Evolutionary conservation across 305 asterid species (phyloP), one percentile per base, ranked within the genome.

Genomic region (Rubia occidens): DNA sequence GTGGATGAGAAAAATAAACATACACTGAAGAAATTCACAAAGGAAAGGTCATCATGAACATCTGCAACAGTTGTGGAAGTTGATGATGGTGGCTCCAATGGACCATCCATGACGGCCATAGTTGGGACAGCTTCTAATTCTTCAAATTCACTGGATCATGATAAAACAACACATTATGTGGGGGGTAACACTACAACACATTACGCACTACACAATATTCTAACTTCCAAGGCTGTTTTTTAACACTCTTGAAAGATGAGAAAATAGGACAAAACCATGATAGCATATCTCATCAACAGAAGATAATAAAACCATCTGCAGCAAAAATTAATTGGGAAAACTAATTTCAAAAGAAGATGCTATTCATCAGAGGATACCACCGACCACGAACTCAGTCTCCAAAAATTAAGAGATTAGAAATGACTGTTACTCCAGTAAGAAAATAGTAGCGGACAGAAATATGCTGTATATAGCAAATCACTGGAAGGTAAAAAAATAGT

Each of bases 71-170:
- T 80, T 49, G 89, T 56, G 44, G 76, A 64, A 67, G 81, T 49
- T 49, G 89, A 72, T 37, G 80, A 60, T 69, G 87, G 62, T 20
- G 90, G 89, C 83, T 90, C 92, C 60, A 84, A 74, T 67, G 89
- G 87, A 68, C 87, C 87, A 82, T 90, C 95, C 82, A 83, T 85
- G 69, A 81, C 90, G 54, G 88, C 78, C 84, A 71, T 70, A 21
- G 85, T 78, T 44, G 89, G 84, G 72, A 87, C 84, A 76, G 90
- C 86, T 84, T 89, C 92, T 74, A 83, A 81, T 76, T 87, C 95
- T 74, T 83, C 87, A 67, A 84, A 84, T 69, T 85, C 86, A 62
- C 96, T 90, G 85, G 76, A 82, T 60, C 15, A 71, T 24, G 62
- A 67, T 15, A 64, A 72, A 45, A 43, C 32, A 72, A 61, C 67